Conservation (phyloP, 805 yeast species). For the Wickerhamiella nectarea region DNA sequence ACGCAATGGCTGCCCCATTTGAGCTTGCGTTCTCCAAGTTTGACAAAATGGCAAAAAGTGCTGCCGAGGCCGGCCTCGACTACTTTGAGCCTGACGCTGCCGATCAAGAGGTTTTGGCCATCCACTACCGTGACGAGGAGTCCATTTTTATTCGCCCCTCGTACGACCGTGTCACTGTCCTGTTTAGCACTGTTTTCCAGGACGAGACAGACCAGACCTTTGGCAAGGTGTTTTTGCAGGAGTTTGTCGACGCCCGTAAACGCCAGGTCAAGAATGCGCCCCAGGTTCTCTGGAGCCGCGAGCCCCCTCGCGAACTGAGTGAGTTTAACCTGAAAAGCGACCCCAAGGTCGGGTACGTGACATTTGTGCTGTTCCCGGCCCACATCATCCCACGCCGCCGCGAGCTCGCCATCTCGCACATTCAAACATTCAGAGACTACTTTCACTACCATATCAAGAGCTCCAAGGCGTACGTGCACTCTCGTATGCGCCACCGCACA, state of each 20-base stretch:
- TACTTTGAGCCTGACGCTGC: constrained; percentile 30
- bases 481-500: constrained; percentile 94
- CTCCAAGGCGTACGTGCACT: constrained; percentile 95
- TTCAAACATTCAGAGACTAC: constrained; percentile 85
- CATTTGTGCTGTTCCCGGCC: constrained; percentile 39
- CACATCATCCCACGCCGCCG: constrained; percentile 56
- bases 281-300: constrained; percentile 81
- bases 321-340: constrained; percentile 23
- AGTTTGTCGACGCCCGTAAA: constrained; percentile 90
- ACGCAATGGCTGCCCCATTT: constrained; percentile 86
- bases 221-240: constrained; percentile 32
- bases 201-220: constrained; percentile 83
- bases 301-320: constrained; percentile 82
- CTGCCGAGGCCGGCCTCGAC: constrained; percentile 28
- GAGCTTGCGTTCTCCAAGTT: constrained; percentile 72
- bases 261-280: constrained; percentile 96
- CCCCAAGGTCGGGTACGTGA: constrained; percentile 41
- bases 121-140: constrained; percentile 88
- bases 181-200: constrained; percentile 84
- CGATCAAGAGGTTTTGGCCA: constrained; percentile 46
- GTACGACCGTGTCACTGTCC: constrained; percentile 91
- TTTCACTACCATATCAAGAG: constrained; percentile 98
- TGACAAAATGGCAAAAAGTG: constrained; percentile 42
- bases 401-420: constrained; percentile 81
- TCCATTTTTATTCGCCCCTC: constrained; percentile 82